Evolutionary conservation across 305 asterid genomes (phyloP).

Genomic region (Solanum aculeatissimum): DNA sequence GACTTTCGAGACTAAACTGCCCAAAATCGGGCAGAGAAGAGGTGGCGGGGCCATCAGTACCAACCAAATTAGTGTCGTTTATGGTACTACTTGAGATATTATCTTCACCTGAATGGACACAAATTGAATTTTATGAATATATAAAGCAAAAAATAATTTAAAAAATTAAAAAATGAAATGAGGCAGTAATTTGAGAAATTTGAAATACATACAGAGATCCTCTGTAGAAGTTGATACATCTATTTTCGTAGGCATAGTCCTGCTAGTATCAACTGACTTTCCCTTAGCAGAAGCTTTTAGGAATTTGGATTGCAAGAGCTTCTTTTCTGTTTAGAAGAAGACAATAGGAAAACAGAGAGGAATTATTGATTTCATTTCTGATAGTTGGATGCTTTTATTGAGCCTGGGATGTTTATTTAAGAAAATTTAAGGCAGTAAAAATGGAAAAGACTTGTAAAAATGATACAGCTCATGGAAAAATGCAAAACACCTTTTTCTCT

Average conservation of each 20-base stretch:
- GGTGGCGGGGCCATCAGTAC: slow-evolving; percentile 28
- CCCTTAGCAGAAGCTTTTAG: slow-evolving; percentile 66
- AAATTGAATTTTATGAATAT: slow-evolving; percentile 7
- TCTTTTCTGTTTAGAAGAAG: slow-evolving; percentile 62
- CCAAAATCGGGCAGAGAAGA: slow-evolving; percentile 36
- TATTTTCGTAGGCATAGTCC: slow-evolving; percentile 30
- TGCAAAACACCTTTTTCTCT: neutral
- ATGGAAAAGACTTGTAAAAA: neutral
- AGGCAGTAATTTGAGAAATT: neutral
- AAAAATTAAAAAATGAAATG: neutral
- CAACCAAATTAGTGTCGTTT: slow-evolving; percentile 23
- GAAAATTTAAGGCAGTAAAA: neutral
- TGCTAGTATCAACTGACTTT: slow-evolving; percentile 38
- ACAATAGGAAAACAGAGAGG: neutral
- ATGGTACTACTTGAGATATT: slow-evolving; percentile 18
- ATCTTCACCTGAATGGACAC: slow-evolving; percentile 18
- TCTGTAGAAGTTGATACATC: slow-evolving; percentile 84
- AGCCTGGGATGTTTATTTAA: neutral
- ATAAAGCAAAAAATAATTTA: neutral
- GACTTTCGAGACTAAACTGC: slow-evolving; percentile 38
- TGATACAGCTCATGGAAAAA: neutral
- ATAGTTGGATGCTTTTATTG: neutral
- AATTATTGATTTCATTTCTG: neutral
- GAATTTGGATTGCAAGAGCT: slow-evolving; percentile 69
- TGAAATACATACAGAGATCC: slow-evolving; percentile 61